Evolutionary conservation across 306 rosid genomes (phyloP), one percentile per base, ranked within the genome.

Genomic region (Hippophae rhamnoides): DNA sequence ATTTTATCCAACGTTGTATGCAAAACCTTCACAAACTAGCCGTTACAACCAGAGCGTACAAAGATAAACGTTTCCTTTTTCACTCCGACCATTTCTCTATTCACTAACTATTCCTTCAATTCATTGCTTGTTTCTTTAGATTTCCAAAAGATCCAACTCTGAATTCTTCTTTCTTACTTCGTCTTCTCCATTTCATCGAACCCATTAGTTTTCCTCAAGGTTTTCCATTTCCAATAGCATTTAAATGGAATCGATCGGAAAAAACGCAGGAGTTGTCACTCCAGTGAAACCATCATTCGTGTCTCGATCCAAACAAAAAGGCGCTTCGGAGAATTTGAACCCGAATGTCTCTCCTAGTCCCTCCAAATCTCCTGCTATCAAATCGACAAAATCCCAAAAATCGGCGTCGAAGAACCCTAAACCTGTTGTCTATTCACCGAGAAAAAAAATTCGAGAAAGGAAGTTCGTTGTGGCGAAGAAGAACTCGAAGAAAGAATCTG

Each of bases 381-480:
- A 74, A 56, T 81, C 85, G 26, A 67, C 74, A 1, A 81, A 78
- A 67, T 23, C 74, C 44, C 79, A 72, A 68, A 84, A 79, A 69
- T 81, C 87, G 10, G 85, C 63, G 0, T 13, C 66, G 7, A 81
- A 74, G 59, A 81, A 71, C 58, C 69, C 77, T 0, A 79, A 60
- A 27, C 73, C 56, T 69, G 72, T 65, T n/a, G 42, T 62, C 41
- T 44, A 41, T 66, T 78, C 87, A 3, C 89, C 89, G 3, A 76
- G 79, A 56, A 82, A 81, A 59, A 79, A 75, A 72, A 79, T 80
- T 41, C 72, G 86, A 41, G 96, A 80, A 68, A 71, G 99, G 51
- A 92, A 80, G 56, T 92, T 88, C 52, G 67, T 88, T 13, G 81
- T 84, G 40, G 99, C 93, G 0, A 88, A 82, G 81, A 93, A 82